Percentiles rank a stretch among this genome's conserved stretches.
Conservation (phyloP, 169 alveolate genomes). For the Babesia ovata region DNA sequence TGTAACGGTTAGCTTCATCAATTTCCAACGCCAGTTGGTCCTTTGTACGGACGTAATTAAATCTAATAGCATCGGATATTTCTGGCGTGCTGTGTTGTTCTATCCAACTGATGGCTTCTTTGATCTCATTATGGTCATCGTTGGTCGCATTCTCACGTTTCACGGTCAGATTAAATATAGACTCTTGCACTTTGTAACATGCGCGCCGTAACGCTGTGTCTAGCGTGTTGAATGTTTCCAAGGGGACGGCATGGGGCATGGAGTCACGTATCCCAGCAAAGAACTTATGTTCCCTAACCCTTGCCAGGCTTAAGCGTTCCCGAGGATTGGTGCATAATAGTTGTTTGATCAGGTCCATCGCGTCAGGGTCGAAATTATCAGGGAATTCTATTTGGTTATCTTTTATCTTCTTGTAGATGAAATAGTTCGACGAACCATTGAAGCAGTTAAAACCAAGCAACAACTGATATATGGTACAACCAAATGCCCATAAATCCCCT, state of each 20-base stretch:
- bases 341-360: constrained; percentile 72
- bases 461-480: constrained; percentile 89
- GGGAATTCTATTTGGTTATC: constrained; percentile 63
- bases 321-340: constrained; percentile 67
- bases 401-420: constrained; percentile 69
- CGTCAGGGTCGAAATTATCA: constrained; percentile 57
- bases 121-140: constrained; percentile 8
- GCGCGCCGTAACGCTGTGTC: not conserved
- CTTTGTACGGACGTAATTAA: constrained; percentile 21
- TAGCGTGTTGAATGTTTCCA: constrained; percentile 12
- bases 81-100: not conserved
- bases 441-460: constrained; percentile 81
- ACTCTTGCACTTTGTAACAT: constrained; percentile 18
- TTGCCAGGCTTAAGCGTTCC: constrained; percentile 67
- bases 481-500: constrained; percentile 90
- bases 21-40: constrained; percentile 18
- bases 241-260: not conserved
- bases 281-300: constrained; percentile 54
- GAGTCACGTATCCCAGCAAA: not conserved
- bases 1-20: constrained; percentile 27
- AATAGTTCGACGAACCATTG: constrained; percentile 77
- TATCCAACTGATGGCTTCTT: constrained; percentile 2
- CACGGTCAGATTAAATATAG: constrained; percentile 20
- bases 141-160: constrained; percentile 32
- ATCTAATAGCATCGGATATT: not conserved